Base-by-base conservation (phyloP, 2,329 filamentous ascomycete genomes). In the Fonsecaea erecta region DNA sequence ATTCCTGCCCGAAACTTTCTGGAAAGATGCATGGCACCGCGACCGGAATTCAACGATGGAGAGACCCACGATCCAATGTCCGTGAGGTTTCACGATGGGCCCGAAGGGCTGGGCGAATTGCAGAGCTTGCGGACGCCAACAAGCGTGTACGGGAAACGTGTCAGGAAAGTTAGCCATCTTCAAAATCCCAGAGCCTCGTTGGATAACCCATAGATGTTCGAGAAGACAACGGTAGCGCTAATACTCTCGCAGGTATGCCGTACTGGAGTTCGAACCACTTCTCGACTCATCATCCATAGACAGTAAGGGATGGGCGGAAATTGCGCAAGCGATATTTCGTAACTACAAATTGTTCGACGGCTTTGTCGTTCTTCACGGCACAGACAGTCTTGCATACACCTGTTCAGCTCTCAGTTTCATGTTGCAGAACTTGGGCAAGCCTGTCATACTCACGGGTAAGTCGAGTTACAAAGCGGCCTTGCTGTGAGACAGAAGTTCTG, bases 251-350 rank as follows among this genome's bases (percentile, higher is more conserved):
- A 72, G 71, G 32, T 97, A 96, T 77, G 87, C 88, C 2, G 90
- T 95, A 35, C 84, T 93, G 62, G 93, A 97, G 74, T 97, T 96
- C 77, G 84, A 88, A 57, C 90, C 91, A 28, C 80, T 97, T 40
- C 86, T 97, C 3, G 93, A 97, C 79, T 96, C 92, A 68, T 94
- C 90, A 75, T 95, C 91, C 61, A 96, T 97, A 76, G 91, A 93
- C 66, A 91, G 92, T 18, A 85, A 86, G 51, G 92, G 92, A 64
- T 97, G 92, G 93, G 88, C 90, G 11, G 86, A 92, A 74, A 95
- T 97, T 74, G 92, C 93, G 0, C 80, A 84, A 57, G 86, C 90
- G n/a, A 86, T 97, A 70, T 85, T 87, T 71, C 87, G 90, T 69
- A 97, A 97, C 77, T 97, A 97, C 77, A 88, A 89, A 68, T 84